These are phyloP conservation scores for Fusarium cyanostomum DNA, from an alignment of 2,329 filamentous ascomycete genomes.

Conservation along the genomic window DNA sequence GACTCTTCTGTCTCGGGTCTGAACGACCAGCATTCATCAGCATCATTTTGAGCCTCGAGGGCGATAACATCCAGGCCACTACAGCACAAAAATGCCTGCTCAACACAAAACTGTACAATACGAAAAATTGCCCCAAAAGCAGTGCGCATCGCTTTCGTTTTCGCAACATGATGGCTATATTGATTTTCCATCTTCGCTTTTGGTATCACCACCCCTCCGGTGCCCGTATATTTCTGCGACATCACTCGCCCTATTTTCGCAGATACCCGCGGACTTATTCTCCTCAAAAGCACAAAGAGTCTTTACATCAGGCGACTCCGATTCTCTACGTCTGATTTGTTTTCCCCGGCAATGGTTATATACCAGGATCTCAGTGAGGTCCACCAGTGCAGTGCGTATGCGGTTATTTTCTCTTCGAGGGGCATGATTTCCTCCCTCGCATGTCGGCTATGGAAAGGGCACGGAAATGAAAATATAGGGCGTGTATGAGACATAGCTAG, in stretches of 20 bases:
- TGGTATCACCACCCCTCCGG: constrained; percentile 6
- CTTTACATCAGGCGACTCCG: background rate
- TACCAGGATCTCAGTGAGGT: constrained; percentile 11
- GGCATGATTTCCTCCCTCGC: constrained; percentile 8
- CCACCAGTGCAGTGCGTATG: background rate
- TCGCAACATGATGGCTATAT: constrained; percentile 13
- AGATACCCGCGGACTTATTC: constrained; percentile 18
- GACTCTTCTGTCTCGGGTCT: background rate
- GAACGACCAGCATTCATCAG: background rate
- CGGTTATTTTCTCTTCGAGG: background rate
- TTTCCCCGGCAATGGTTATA: constrained; percentile 1
- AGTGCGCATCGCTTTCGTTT: constrained; percentile 1
- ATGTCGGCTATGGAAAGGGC: background rate
- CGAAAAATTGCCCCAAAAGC: background rate
- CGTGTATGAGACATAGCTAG: constrained; percentile 19
- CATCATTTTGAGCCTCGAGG: background rate
- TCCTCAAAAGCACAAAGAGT: background rate
- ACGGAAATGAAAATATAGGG: constrained; percentile 11
- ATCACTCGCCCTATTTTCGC: constrained; percentile 7
- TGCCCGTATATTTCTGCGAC: background rate
- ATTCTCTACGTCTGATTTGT: background rate
- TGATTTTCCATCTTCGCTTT: constrained; percentile 5
- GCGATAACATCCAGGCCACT: background rate
- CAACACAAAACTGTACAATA: constrained; percentile 17
- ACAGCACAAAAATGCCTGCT: background rate